Evolutionary conservation across 2,329 filamentous ascomycete species (phyloP).

Genomic region (Xylaria sp.): DNA sequence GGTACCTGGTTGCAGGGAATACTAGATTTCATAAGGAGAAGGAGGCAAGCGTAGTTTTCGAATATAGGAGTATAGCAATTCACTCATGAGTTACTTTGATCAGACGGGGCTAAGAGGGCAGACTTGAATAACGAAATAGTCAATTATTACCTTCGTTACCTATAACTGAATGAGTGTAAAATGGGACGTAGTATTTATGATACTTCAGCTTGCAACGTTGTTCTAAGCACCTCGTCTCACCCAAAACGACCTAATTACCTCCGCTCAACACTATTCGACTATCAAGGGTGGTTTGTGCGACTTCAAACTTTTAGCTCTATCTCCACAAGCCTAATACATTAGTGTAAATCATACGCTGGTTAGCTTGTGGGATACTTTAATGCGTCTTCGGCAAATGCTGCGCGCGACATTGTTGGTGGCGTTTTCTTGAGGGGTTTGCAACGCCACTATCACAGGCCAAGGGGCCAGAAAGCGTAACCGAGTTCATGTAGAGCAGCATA

Average conservation of each 20-base stretch:
- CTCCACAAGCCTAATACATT: not conserved
- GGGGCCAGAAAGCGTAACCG: not conserved
- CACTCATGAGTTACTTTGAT: not conserved
- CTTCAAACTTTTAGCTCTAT: not conserved
- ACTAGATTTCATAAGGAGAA: not conserved
- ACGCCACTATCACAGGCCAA: not conserved
- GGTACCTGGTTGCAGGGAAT: not conserved
- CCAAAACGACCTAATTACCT: constrained; percentile 8
- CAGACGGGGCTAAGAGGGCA: not conserved
- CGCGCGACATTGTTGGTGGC: not conserved
- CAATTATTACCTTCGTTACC: not conserved
- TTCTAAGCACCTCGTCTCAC: not conserved
- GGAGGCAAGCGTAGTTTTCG: not conserved
- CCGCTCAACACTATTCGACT: not conserved
- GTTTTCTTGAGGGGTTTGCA: not conserved
- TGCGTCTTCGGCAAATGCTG: not conserved
- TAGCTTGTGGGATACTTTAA: not conserved
- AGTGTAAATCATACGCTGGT: not conserved
- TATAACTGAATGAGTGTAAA: not conserved
- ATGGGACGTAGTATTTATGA: not conserved
- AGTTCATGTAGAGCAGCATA: not conserved
- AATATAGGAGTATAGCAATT: not conserved
- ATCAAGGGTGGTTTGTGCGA: not conserved
- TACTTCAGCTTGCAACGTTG: not conserved
- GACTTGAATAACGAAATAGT: not conserved